Conservation (phyloP, 768 basidiomycete genomes). For the Russula virescens region DNA sequence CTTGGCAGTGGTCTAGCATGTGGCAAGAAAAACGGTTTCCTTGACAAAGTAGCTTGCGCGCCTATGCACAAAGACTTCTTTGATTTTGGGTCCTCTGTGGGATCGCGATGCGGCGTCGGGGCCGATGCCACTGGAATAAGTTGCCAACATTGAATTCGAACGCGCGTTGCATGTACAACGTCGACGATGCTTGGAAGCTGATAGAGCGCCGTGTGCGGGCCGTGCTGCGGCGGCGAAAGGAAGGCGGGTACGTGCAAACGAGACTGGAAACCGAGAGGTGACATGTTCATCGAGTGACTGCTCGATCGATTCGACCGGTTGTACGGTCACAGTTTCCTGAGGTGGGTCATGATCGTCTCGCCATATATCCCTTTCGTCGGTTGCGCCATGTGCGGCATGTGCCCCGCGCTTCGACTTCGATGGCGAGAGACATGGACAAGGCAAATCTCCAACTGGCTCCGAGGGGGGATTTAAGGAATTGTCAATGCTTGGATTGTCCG, state of each 20-base stretch:
- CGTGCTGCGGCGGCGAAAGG: background rate
- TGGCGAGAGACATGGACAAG: background rate
- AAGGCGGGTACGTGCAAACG: conserved; percentile 8
- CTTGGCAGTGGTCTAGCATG: background rate
- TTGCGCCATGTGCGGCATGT: background rate
- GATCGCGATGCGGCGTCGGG: background rate
- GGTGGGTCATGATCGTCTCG: background rate
- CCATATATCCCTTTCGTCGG: background rate
- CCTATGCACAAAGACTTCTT: background rate
- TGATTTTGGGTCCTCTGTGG: background rate
- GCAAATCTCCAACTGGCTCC: background rate
- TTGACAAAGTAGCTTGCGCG: background rate
- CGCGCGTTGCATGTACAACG: background rate
- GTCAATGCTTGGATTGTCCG: background rate
- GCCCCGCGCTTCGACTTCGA: background rate
- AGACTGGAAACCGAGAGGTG: conserved; percentile 16
- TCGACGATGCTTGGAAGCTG: conserved; percentile 4
- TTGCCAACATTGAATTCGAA: background rate
- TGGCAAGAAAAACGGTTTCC: background rate
- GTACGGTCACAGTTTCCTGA: background rate
- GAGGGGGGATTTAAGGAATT: background rate
- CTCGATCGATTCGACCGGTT: conserved; percentile 1
- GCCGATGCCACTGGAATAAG: background rate
- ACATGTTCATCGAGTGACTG: conserved; percentile 1
- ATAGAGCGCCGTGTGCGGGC: background rate